Evolutionary conservation across 495 filamentous ascomycete species (phyloP), one percentile per base, ranked within the genome.

Genomic region (Hapsidospora chrysogenum): DNA sequence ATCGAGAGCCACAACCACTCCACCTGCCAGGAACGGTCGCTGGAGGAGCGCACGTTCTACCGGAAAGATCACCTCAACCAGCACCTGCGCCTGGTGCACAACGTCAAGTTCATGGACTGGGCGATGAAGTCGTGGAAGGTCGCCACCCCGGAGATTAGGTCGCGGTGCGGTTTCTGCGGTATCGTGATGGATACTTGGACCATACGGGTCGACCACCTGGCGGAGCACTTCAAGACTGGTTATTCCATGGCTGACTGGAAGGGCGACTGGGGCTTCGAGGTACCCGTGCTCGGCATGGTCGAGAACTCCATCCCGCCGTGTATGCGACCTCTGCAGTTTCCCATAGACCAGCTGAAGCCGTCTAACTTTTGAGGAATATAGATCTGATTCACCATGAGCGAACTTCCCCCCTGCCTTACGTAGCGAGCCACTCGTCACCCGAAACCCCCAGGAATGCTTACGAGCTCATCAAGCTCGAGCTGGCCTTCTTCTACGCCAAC

Each of bases 1-100:
- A 54, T 73, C 15, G 78, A 81, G 35, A 61, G 55, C 5, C 82
- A 89, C 53, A 80, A 82, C 44, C 76, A 80, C 51, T 61, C 64
- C 3, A 51, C 70, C 13, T 89, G 82, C 45, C 70, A 70, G 25
- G 70, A 73, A 39, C 71, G 76, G 26, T 69, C 76, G 0, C 35
- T 67, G 1, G 56, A 64, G 25, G 74, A 80, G 34, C 68, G 82
- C 1, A 80, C 80, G 0, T 92, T 87, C 47, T 82, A 77, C 35
- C 70, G 83, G 11, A 92, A 87, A 54, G 83, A 92, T 46, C 80
- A 92, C 48, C 58, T 92, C 2, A 67, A 76, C 35, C 83, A 92
- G 47, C 83, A 92, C 48, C 55, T 92, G 15, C 72, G 78, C 28
- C 71, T 87, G 19, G 78, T 85, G 35, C 83, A 92, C 48, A 55